Base-by-base conservation (phyloP, 2,329 filamentous ascomycete species). In the Diaporthe amygdali region DNA sequence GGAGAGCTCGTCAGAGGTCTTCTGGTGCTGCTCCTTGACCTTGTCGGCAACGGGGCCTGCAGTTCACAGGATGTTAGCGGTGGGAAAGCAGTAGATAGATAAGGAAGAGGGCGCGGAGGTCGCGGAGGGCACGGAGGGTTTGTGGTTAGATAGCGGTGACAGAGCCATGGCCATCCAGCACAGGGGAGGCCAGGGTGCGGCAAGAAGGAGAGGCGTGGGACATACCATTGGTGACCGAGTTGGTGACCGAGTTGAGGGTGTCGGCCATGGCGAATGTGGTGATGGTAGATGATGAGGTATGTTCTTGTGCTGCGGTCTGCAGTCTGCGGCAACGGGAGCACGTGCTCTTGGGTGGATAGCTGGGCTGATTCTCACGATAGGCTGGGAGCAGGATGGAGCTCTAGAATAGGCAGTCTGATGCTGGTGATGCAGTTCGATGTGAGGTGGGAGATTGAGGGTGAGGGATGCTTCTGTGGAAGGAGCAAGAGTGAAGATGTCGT, bases 1-100 rank as follows among this genome's bases (percentile, higher is more conserved):
- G 77, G 85, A 86, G 74, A 91, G 82, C 82, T 91, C 89, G 75
- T 79, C 78, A 69, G 84, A 80, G 69, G 89, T 87, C 84, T 89
- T 90, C 71, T 84, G 83, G 69, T 82, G 79, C 79, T 91, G 84
- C 74, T 88, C 84, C 81, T 86, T 88, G 77, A 89, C 84, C 77
- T 87, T 90, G 77, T 89, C 85, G 73, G 87, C 89, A 75, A 91
- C 84, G 46, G 89, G 88, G 74, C 88, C 89, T 91, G 75, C 46
- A 67, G 72, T 39, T 39, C 14, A 61, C 17, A 34, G n/a, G 27
- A 49, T 39, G 51, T 74, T 32, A 76, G 73, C 63, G 34, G 61
- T 59, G 22, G 15, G 17, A 30, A 59, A 44, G 30, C 37, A 68
- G 5, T 22, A 22, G 22, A 54, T 30, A 68, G 66, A 68, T 68